phyloP scores from a whole-genome alignment of 1,139 yeast species.

The Diutina pseudorugosa region DNA sequence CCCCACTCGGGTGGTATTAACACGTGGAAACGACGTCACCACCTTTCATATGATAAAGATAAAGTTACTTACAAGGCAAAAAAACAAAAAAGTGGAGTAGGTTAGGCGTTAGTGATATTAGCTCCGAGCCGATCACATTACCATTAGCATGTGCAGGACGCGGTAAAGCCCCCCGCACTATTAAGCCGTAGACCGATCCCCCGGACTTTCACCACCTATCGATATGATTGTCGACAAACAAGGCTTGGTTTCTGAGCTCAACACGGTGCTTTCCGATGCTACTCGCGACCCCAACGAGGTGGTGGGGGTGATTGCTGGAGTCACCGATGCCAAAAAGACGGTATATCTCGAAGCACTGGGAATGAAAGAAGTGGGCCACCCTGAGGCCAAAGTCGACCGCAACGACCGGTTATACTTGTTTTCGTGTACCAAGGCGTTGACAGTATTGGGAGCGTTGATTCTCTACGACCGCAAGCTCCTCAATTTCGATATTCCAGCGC shows the following conservation, averaged over 20 bases:
- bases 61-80: too few relatives aligned
- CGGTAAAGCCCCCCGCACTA: neutral
- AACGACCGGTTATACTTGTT: slow-evolving; percentile 6
- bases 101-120: too few relatives aligned
- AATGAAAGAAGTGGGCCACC: neutral
- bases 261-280: neutral
- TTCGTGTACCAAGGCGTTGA: slow-evolving; percentile 34
- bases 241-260: neutral
- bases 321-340: neutral
- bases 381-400: neutral
- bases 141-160: too few relatives aligned
- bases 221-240: neutral
- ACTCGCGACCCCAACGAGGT: neutral
- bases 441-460: slow-evolving; percentile 33
- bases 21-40: too few relatives aligned
- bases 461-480: slow-evolving; percentile 33
- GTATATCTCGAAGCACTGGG: neutral
- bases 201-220: neutral
- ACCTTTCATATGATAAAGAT: too few relatives aligned
- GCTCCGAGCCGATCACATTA: too few relatives aligned
- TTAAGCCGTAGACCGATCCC: neutral
- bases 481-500: slow-evolving; percentile 29
- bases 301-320: neutral
- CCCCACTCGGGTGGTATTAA: too few relatives aligned
- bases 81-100: too few relatives aligned